Conservation (phyloP, 2,329 filamentous ascomycete species). For the Xylariomycetidae sp. region DNA sequence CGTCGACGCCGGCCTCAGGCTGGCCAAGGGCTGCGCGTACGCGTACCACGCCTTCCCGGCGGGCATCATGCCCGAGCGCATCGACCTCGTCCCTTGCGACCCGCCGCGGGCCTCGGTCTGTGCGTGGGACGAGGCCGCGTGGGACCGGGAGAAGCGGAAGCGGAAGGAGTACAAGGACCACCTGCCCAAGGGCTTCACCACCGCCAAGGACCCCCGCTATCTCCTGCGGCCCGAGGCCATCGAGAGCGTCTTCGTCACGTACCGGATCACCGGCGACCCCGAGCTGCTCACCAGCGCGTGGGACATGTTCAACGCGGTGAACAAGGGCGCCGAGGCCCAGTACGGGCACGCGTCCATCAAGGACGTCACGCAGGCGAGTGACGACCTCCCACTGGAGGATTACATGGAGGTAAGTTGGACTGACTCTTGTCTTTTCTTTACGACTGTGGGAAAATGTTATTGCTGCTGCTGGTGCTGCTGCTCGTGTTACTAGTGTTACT, state of each 20-base stretch:
- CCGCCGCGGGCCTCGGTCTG: slow-evolving; percentile 30
- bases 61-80: slow-evolving; percentile 59
- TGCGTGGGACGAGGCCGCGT: slow-evolving; percentile 19
- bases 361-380: slow-evolving; percentile 39
- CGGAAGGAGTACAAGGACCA: slow-evolving; percentile 22
- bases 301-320: slow-evolving; percentile 26
- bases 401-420: slow-evolving; percentile 28
- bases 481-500: too few relatives aligned
- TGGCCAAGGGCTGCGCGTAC: slow-evolving; percentile 62
- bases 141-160: slow-evolving; percentile 16
- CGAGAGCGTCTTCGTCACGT: slow-evolving; percentile 28
- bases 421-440: too few relatives aligned
- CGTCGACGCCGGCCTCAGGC: slow-evolving; percentile 49
- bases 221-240: slow-evolving; percentile 29
- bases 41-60: slow-evolving; percentile 52
- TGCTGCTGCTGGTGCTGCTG: too few relatives aligned
- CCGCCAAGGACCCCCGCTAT: slow-evolving; percentile 35
- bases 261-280: slow-evolving; percentile 24
- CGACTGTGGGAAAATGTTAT: too few relatives aligned
- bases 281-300: slow-evolving; percentile 25
- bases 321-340: slow-evolving; percentile 20
- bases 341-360: slow-evolving; percentile 21
- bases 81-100: slow-evolving; percentile 42
- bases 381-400: slow-evolving; percentile 41
- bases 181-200: slow-evolving; percentile 50